Evolutionary conservation across 345 rosid species (phyloP).

Genomic region (Brassica juncea): DNA sequence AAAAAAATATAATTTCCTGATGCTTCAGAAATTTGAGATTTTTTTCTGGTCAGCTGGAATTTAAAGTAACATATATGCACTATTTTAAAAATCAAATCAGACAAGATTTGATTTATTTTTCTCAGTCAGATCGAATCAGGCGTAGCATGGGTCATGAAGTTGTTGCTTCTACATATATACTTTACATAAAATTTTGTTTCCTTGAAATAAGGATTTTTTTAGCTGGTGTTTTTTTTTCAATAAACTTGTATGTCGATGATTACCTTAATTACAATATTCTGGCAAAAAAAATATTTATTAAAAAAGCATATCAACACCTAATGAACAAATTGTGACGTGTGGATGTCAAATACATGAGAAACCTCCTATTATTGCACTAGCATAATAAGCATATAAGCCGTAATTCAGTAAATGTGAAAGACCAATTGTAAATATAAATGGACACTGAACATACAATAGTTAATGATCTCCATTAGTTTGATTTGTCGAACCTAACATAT

Average conservation of each 20-base stretch:
- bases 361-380: neutral
- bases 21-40: neutral
- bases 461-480: neutral
- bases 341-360: neutral
- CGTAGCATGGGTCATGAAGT: slow-evolving; percentile 3
- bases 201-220: neutral
- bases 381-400: neutral
- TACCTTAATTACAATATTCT: no score
- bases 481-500: neutral
- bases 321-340: neutral
- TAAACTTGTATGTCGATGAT: neutral
- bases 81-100: neutral
- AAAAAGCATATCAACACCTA: neutral
- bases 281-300: no score
- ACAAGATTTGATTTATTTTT: neutral
- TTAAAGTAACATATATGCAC: neutral
- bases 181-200: neutral
- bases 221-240: neutral
- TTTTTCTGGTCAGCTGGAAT: neutral
- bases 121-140: neutral
- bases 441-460: neutral
- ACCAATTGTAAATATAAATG: neutral
- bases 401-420: neutral
- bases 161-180: neutral
- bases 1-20: neutral